A percentile compares a stretch with the other conserved stretches of the same genome.
These are phyloP conservation scores for Gossypium gossypioides DNA, from an alignment of 441 rosid genomes.

Conservation along the genomic window DNA sequence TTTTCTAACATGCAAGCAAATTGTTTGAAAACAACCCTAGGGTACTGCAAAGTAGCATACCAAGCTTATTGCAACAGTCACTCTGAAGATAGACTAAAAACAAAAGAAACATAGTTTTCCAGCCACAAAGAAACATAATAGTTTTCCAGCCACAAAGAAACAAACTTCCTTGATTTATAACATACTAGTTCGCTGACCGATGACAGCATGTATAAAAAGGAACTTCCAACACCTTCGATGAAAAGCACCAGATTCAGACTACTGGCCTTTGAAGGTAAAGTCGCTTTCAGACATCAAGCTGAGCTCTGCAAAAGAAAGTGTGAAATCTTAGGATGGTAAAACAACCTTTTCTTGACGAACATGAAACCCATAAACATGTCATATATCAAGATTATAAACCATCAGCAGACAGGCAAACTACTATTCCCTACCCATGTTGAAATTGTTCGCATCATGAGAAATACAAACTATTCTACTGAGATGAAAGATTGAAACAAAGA, in stretches of 20 bases:
- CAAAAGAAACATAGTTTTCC: neutral
- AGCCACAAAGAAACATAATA: neutral
- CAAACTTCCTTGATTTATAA: slow-evolving; percentile 5
- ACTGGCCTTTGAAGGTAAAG: slow-evolving; percentile 12
- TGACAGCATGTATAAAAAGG: slow-evolving; percentile 10
- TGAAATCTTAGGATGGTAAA: slow-evolving; percentile 9
- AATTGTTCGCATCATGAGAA: neutral
- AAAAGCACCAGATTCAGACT: slow-evolving; percentile 11
- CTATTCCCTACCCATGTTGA: neutral
- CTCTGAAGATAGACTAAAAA: neutral
- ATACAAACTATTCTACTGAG: neutral
- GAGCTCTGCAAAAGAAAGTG: slow-evolving; percentile 18
- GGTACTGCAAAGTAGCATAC: neutral
- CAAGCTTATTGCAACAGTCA: neutral
- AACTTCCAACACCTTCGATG: slow-evolving; percentile 14
- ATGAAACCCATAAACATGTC: neutral
- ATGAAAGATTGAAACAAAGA: neutral
- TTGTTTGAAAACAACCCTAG: neutral
- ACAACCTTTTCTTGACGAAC: neutral
- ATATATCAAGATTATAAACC: slow-evolving; percentile 3
- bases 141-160: slow-evolving; percentile 1
- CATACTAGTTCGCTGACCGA: slow-evolving; percentile 12
- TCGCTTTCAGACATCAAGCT: slow-evolving; percentile 14
- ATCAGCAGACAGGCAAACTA: neutral
- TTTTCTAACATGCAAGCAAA: neutral